phyloP scores from a whole-genome alignment of 2,329 filamentous ascomycete species.

The Neonectria punicea region DNA sequence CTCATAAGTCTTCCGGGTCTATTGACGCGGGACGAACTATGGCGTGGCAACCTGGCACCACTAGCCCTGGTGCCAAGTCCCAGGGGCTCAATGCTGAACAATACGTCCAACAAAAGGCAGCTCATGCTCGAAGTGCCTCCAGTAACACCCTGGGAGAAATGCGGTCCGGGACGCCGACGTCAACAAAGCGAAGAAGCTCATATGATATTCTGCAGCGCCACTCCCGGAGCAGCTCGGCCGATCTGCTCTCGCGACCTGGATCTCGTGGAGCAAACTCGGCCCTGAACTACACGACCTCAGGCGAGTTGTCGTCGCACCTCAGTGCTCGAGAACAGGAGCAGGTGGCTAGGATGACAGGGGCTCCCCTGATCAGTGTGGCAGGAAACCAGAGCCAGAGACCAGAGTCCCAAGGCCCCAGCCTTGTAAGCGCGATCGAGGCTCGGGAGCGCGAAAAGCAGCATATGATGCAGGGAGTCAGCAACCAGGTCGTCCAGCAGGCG shows the following conservation, averaged over 20 bases:
- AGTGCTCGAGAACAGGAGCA: conserved; percentile 90
- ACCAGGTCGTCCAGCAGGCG: conserved; percentile 39
- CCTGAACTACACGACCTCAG: conserved; percentile 58
- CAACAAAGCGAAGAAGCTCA: conserved; percentile 52
- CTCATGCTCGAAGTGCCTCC: conserved; percentile 70
- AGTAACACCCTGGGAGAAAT: conserved; percentile 54
- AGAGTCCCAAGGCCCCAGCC: conserved; percentile 64
- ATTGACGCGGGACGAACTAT: conserved; percentile 72
- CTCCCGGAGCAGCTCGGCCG: conserved; percentile 57
- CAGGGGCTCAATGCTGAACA: conserved; percentile 79
- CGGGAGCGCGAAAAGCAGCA: conserved; percentile 79
- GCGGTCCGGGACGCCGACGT: conserved; percentile 42
- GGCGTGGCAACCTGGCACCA: conserved; percentile 81
- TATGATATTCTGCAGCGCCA: conserved; percentile 53
- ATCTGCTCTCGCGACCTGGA: conserved; percentile 61
- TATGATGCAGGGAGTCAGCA: conserved; percentile 27
- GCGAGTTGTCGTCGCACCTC: conserved; percentile 64
- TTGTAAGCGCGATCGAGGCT: conserved; percentile 83
- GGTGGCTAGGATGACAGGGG: conserved; percentile 83
- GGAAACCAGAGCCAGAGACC: conserved; percentile 63
- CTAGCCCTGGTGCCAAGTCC: conserved; percentile 57
- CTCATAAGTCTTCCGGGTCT: conserved; percentile 52
- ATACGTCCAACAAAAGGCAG: conserved; percentile 81
- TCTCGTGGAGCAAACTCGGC: conserved; percentile 68
- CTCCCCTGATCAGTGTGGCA: conserved; percentile 76